Percentiles rank a stretch among this genome's conserved stretches.
phyloP scores from a whole-genome alignment of 2,329 filamentous ascomycete species.

The Aspergillus neoniger region DNA sequence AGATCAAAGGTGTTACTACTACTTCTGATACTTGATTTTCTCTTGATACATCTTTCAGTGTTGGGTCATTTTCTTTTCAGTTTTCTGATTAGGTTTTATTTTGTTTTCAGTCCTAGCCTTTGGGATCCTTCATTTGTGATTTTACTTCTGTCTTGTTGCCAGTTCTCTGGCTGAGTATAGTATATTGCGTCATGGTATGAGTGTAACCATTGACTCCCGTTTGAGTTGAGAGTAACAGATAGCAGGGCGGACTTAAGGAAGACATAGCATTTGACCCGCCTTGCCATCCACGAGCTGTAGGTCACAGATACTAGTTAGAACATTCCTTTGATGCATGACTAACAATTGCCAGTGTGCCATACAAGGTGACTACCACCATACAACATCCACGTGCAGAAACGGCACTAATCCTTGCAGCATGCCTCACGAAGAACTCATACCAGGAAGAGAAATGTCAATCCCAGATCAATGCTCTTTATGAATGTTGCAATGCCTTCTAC shows the following conservation, averaged over 20 bases:
- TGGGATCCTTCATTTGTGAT: background rate
- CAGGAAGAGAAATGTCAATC: conserved; percentile 79
- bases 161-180: background rate
- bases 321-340: conserved; percentile 14
- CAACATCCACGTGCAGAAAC: background rate
- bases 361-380: conserved; percentile 63
- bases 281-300: conserved; percentile 80
- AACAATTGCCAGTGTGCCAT: conserved; percentile 71
- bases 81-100: too few species aligned
- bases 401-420: conserved; percentile 58
- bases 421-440: conserved; percentile 79
- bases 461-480: conserved; percentile 82
- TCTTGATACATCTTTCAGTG: too few species aligned
- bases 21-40: too few species aligned
- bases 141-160: background rate
- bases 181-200: conserved; percentile 34
- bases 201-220: background rate
- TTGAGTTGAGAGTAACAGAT: conserved; percentile 11
- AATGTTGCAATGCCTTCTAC: conserved; percentile 92
- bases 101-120: too few species aligned
- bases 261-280: conserved; percentile 74
- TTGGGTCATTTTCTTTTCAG: background rate
- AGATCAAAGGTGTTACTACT: too few species aligned
- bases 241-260: conserved; percentile 56
- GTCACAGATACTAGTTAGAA: conserved; percentile 34